A percentile compares a stretch with the other conserved stretches of the same genome.
phyloP scores from a whole-genome alignment of 495 filamentous ascomycete genomes.

The Terfezia boudieri region DNA sequence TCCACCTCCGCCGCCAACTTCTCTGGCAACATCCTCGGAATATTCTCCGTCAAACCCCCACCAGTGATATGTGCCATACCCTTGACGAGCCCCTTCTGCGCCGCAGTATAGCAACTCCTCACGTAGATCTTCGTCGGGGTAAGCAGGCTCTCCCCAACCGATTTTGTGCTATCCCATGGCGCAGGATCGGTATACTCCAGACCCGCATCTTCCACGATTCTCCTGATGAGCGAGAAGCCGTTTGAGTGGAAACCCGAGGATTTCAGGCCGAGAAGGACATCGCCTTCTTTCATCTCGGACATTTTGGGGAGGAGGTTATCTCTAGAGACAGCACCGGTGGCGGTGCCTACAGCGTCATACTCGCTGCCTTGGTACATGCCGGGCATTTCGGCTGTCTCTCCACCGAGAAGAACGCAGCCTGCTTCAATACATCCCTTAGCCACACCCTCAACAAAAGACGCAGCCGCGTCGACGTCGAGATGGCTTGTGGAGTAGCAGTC shows the following conservation, averaged over 20 bases:
- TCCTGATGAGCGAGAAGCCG: conserved; percentile 81
- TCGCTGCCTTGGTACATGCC: conserved; percentile 63
- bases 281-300: conserved; percentile 51
- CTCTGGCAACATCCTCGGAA: conserved; percentile 71
- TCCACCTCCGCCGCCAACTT: conserved; percentile 58
- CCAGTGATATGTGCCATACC: conserved; percentile 94
- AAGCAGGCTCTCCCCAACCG: conserved; percentile 51
- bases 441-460: conserved; percentile 67
- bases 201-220: conserved; percentile 52
- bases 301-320: conserved; percentile 50
- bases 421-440: conserved; percentile 62
- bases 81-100: conserved; percentile 39
- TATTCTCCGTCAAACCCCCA: conserved; percentile 75
- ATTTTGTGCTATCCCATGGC: conserved; percentile 40
- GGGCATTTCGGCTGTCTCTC: conserved; percentile 96
- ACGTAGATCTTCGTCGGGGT: conserved; percentile 71
- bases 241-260: conserved; percentile 82
- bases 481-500: conserved; percentile 87
- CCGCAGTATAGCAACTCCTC: conserved; percentile 41
- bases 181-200: conserved; percentile 43
- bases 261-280: conserved; percentile 61
- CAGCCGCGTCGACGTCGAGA: conserved; percentile 53
- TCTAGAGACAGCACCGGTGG: conserved; percentile 58
- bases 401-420: conserved; percentile 74
- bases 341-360: conserved; percentile 77